Conservation (phyloP, 805 yeast species). For the Huiozyma sinensis region DNA sequence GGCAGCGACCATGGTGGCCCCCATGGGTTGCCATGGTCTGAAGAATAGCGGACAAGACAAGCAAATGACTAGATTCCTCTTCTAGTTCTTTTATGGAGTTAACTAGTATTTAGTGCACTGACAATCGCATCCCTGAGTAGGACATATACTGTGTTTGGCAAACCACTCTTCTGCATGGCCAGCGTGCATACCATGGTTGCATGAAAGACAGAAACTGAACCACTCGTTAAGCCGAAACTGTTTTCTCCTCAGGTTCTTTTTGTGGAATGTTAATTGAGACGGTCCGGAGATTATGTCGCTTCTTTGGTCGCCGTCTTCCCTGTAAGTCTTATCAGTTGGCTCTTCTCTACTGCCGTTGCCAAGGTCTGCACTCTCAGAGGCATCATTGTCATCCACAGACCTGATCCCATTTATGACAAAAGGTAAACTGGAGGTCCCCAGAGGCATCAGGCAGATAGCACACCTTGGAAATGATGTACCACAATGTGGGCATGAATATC, state of each 20-base stretch:
- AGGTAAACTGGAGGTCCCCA: slow-evolving; percentile 43
- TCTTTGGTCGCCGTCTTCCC: too few relatives aligned
- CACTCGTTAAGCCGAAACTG: slow-evolving; percentile 48
- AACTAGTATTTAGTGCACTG: slow-evolving; percentile 49
- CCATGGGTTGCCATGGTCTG: too few relatives aligned
- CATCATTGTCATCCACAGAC: neutral
- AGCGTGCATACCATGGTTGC: slow-evolving; percentile 92
- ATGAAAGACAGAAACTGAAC: slow-evolving; percentile 84
- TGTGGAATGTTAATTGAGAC: neutral
- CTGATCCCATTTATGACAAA: slow-evolving; percentile 22
- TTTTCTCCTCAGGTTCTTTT: slow-evolving; percentile 7
- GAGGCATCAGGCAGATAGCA: slow-evolving; percentile 72
- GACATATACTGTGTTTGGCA: slow-evolving; percentile 74
- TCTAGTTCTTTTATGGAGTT: neutral
- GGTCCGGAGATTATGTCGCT: too few relatives aligned
- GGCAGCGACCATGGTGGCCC: too few relatives aligned
- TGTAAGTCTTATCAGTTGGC: neutral
- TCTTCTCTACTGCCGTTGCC: slow-evolving; percentile 2
- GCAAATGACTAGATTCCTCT: too few relatives aligned
- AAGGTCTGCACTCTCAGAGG: too few relatives aligned
- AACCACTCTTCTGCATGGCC: slow-evolving; percentile 97
- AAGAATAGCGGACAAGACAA: too few relatives aligned
- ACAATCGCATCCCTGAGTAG: slow-evolving; percentile 89
- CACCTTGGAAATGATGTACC: slow-evolving; percentile 83
- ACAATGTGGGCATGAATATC: slow-evolving; percentile 64